These are phyloP conservation scores for Hyaloscypha bicolor DNA, from an alignment of 495 filamentous ascomycete species.

Conservation along the genomic window DNA sequence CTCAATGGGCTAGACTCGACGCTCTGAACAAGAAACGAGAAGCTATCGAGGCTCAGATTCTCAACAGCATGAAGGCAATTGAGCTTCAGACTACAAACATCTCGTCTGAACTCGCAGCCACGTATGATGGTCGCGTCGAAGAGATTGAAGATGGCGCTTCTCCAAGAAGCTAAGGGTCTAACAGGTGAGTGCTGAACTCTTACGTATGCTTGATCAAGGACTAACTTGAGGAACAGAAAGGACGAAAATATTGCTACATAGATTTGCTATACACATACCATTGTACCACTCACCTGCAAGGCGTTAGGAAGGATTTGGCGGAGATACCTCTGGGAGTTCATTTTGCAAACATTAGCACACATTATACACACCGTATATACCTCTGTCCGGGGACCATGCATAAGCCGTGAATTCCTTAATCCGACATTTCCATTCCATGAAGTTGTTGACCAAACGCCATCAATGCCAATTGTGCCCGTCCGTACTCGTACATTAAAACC, in stretches of 20 bases:
- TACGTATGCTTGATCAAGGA: background rate
- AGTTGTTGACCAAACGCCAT: slow-evolving; percentile 13
- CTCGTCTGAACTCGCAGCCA: slow-evolving; percentile 23
- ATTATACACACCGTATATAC: slow-evolving; percentile 2
- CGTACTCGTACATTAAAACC: slow-evolving; percentile 28
- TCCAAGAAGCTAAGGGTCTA: background rate
- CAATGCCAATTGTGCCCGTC: background rate
- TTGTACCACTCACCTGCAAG: slow-evolving; percentile 6
- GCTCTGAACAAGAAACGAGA: slow-evolving; percentile 29
- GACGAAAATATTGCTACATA: slow-evolving; percentile 20
- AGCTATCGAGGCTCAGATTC: slow-evolving; percentile 26
- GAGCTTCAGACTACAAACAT: slow-evolving; percentile 29
- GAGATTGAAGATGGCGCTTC: slow-evolving; percentile 17
- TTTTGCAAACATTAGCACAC: slow-evolving; percentile 11
- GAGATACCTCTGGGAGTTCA: slow-evolving; percentile 13
- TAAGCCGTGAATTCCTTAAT: slow-evolving; percentile 2
- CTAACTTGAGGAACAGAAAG: background rate
- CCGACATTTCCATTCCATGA: background rate
- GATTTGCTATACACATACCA: slow-evolving; percentile 21
- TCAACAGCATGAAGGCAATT: slow-evolving; percentile 27
- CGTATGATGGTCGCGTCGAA: slow-evolving; percentile 28
- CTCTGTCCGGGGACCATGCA: background rate
- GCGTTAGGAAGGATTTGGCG: slow-evolving; percentile 2
- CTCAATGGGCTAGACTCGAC: slow-evolving; percentile 21
- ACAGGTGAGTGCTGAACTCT: background rate